Conservation (phyloP, 495 filamentous ascomycete species). For the Trichoderma erinaceum region DNA sequence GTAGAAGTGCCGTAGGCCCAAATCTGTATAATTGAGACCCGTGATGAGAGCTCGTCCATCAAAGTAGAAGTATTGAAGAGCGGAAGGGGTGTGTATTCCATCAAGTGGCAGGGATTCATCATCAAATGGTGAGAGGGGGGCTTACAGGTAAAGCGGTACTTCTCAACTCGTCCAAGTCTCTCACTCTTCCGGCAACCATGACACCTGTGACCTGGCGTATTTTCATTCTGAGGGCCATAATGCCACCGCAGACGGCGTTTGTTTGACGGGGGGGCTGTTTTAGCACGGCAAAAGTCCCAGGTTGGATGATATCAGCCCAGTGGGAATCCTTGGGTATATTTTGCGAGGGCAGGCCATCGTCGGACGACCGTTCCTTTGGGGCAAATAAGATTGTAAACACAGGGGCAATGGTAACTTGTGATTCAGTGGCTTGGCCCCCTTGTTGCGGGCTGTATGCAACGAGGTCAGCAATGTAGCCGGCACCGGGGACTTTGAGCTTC, state of each 20-base stretch:
- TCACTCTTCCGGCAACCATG: conserved; percentile 54
- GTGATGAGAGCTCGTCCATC: not conserved
- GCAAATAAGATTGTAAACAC: conserved; percentile 60
- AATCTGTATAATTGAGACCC: conserved; percentile 29
- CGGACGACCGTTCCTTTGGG: conserved; percentile 32
- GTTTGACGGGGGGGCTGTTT: conserved; percentile 53
- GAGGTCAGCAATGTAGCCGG: conserved; percentile 58
- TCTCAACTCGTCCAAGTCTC: conserved; percentile 53
- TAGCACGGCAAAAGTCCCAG: conserved; percentile 51
- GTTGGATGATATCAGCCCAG: conserved; percentile 53
- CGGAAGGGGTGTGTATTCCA: not conserved
- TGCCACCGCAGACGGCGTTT: conserved; percentile 61
- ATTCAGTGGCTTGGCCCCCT: not conserved
- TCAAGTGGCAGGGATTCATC: not conserved
- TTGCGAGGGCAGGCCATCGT: conserved; percentile 15
- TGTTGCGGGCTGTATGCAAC: conserved; percentile 20
- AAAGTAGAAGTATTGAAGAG: not conserved
- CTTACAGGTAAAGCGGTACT: conserved; percentile 44
- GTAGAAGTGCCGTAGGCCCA: conserved; percentile 54
- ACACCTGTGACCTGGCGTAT: conserved; percentile 43
- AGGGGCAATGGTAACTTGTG: conserved; percentile 40
- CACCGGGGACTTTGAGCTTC: conserved; percentile 51
- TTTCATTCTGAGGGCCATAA: conserved; percentile 61
- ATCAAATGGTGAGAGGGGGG: conserved; percentile 11
- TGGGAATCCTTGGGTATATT: conserved; percentile 45